Evolutionary conservation across 139 green algal genomes (phyloP), one percentile per base, ranked within the genome.

Genomic region (Chlamydomonas sp.): DNA sequence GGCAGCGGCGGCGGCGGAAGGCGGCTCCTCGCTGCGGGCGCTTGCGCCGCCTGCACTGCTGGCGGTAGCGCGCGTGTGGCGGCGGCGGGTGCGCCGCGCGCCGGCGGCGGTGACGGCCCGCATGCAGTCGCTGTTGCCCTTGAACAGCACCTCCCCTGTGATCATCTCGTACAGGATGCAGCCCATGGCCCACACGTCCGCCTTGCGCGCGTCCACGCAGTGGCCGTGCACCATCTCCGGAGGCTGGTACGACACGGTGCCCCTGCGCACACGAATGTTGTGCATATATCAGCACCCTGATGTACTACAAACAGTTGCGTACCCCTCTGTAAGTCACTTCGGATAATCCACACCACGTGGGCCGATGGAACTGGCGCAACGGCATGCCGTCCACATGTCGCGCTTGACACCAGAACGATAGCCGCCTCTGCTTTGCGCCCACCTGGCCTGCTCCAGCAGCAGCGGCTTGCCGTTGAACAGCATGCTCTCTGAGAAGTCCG

Each of bases 121-220:
- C 84, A 88, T 83, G 74, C 84, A 88, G 64, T 88, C 84, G 18
- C 18, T 78, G 49, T 83, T 77, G 57, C 75, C 75, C 12, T 89
- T 85, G 85, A 93, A 94, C 78, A 94, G 90, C 77, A 91, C 62
- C 58, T 79, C 71, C 6, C 74, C 74, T 4, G 95, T 96, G 17
- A 98, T 68, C 7, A 99, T 90, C 90, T 98, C 96, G 82, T 94
- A 98, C 61, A 98, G 93, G 61, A 97, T 89, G 94, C 96, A 97
- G 16, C 94, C 96, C 71, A 98, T 83, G 49, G 90, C 91, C 97
- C 97, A 99, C n/a, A 97, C 92, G 90, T 99, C 97, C 6, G 87
- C 87, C 63, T 85, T 79, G 20, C 87, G 63, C 20, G 80, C 87
- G n/a, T 90, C 87, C 59, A 85, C 73, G 63, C 80, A 81, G 18